Evolutionary conservation across 1,284 basidiomycete species (phyloP), one percentile per base, ranked within the genome.

Genomic region (Microbotryum saponariae): DNA sequence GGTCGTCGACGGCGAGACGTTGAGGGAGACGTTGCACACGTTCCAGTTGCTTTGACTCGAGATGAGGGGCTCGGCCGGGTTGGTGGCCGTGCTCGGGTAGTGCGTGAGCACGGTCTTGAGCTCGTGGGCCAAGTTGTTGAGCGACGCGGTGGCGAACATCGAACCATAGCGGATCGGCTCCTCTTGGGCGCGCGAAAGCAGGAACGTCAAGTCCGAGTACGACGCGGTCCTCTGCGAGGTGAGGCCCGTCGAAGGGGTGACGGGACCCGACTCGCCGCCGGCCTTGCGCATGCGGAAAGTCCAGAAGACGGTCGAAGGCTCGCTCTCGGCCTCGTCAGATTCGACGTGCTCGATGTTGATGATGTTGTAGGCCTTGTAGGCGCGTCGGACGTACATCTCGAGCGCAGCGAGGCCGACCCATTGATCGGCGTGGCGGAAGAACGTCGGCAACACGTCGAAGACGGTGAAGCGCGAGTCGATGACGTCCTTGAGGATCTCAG

Each of bases 391-490:
- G 75, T 98, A 98, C 45, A 96, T 92, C 77, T 97, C 93, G 59
- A 97, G 85, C 10, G 96, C 87, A 73, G 94, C 96, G 52, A 96
- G 83, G 29, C 85, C 83, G 64, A 97, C 83, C 81, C 87, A 86
- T 54, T 85, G 82, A 71, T 97, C 91, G 42, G 71, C 65, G 74
- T 92, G 87, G 66, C 84, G 85, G 82, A 97, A 98, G 83, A 99
- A 99, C 16, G 89, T 83, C 20, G 92, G 90, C 61, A 99, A 82
- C 14, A 99, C 96, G 74, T 99, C 94, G 77, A 88, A 99, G 37
- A 98, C 93, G 25, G 91, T 94, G 79, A 93, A 96, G 62, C 90
- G 84, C 31, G 92, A 97, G 78, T 99, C 96, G 68, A 88, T 90
- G 51, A 98, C 83, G 78, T 98, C 96, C 73, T 87, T 86, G 70